Conservation (phyloP, 2,329 filamentous ascomycete species). For the Diaporthe sp. region DNA sequence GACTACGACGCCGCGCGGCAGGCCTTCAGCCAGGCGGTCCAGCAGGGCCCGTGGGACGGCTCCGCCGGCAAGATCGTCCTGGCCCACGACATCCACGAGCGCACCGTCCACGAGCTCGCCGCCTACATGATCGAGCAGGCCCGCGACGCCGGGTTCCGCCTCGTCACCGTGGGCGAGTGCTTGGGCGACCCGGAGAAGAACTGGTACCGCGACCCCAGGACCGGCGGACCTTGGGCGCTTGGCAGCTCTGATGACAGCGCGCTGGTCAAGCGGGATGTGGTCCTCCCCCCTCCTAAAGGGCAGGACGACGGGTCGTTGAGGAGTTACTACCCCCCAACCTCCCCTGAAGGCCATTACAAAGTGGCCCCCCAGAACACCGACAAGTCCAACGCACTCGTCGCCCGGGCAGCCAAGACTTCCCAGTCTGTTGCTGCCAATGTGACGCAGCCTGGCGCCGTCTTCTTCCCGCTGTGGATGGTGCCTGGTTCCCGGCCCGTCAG, state of each 20-base stretch:
- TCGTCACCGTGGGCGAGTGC: constrained; percentile 69
- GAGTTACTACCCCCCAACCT: not conserved
- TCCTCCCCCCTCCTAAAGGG: not conserved
- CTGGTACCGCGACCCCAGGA: constrained; percentile 63
- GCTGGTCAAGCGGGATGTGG: not conserved
- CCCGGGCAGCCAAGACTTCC: not conserved
- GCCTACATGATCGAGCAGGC: constrained; percentile 60
- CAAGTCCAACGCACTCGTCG: too few species aligned
- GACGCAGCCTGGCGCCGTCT: not conserved
- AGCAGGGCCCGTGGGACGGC: not conserved
- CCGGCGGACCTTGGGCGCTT: constrained; percentile 28
- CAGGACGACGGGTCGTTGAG: not conserved
- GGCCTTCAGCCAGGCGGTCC: constrained; percentile 29
- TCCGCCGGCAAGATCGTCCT: constrained; percentile 35
- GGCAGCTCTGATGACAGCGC: not conserved
- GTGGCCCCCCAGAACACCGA: not conserved
- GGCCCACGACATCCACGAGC: constrained; percentile 63
- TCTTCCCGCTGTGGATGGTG: not conserved
- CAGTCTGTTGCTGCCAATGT: not conserved
- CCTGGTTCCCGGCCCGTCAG: too few species aligned
- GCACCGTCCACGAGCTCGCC: constrained; percentile 62
- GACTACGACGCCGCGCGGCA: constrained; percentile 37
- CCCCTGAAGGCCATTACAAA: not conserved
- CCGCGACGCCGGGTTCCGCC: constrained; percentile 56
- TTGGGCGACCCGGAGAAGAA: constrained; percentile 63